Evolutionary conservation across 225 moss, liverwort and hornwort genomes (phyloP).

Genomic region (Climacium dendroides): DNA sequence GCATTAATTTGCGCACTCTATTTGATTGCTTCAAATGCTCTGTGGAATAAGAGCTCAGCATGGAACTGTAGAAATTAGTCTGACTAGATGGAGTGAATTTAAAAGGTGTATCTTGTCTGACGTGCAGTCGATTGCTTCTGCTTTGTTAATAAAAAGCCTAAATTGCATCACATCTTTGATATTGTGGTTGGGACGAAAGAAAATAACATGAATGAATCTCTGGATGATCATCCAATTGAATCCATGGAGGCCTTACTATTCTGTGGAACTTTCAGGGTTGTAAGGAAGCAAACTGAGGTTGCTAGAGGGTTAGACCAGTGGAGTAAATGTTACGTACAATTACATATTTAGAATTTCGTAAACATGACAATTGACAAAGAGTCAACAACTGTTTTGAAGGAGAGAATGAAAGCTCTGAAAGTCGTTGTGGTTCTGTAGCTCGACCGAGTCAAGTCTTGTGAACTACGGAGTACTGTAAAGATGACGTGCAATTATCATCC

Average conservation of each 20-base stretch:
- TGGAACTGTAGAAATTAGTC: background rate
- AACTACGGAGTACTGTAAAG: too few species aligned
- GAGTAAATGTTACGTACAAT: background rate
- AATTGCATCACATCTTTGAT: background rate
- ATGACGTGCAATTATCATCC: background rate
- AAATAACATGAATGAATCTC: background rate
- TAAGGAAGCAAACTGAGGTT: background rate
- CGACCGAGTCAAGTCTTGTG: too few species aligned
- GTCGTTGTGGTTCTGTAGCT: too few species aligned
- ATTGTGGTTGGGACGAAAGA: background rate
- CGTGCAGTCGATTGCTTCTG: background rate
- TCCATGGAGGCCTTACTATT: background rate
- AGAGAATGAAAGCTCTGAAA: too few species aligned
- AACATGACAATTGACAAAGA: background rate
- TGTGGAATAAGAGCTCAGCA: background rate
- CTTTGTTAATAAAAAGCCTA: background rate
- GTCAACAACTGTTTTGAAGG: background rate
- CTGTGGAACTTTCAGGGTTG: background rate
- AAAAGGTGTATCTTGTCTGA: background rate
- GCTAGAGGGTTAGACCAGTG: too few species aligned
- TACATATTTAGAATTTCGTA: too few species aligned
- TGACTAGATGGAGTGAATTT: background rate
- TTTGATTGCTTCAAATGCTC: background rate
- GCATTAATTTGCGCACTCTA: background rate
- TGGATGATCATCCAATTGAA: background rate